These are phyloP conservation scores for Pichia ethanolica DNA, from an alignment of 805 yeast species.

Conservation along the genomic window DNA sequence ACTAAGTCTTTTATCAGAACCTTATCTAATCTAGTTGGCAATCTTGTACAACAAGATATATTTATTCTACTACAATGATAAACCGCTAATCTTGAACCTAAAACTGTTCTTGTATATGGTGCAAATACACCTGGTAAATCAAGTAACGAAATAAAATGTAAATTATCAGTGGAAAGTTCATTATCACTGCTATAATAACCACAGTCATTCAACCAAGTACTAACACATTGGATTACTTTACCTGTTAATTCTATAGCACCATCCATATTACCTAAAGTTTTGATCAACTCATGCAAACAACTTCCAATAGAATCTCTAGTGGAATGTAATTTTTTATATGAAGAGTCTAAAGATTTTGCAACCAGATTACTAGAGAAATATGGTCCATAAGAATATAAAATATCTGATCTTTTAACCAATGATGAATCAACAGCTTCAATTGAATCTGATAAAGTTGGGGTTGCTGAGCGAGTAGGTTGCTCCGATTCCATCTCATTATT, in stretches of 20 bases:
- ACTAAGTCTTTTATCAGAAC: slow-evolving; percentile 59
- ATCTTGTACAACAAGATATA: slow-evolving; percentile 64
- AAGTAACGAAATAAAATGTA: slow-evolving; percentile 42
- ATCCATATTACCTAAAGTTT: slow-evolving; percentile 40
- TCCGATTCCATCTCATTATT: slow-evolving; percentile 25
- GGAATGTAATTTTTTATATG: slow-evolving; percentile 50
- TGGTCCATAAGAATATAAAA: slow-evolving; percentile 25
- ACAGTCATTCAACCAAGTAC: slow-evolving; percentile 48
- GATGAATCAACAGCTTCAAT: slow-evolving; percentile 40
- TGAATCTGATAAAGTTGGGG: slow-evolving; percentile 29
- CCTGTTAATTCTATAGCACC: slow-evolving; percentile 61
- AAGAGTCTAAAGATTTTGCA: slow-evolving; percentile 28
- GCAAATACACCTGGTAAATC: slow-evolving; percentile 55
- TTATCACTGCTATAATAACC: slow-evolving; percentile 24
- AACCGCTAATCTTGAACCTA: slow-evolving; percentile 67
- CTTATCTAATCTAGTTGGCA: slow-evolving; percentile 60
- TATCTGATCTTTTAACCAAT: slow-evolving; percentile 21
- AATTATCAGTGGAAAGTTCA: slow-evolving; percentile 24
- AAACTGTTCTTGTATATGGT: slow-evolving; percentile 68
- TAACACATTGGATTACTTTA: slow-evolving; percentile 53
- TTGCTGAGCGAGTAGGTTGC: slow-evolving; percentile 22
- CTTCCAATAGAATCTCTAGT: slow-evolving; percentile 45
- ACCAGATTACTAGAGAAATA: slow-evolving; percentile 19
- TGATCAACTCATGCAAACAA: slow-evolving; percentile 51
- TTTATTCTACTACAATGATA: slow-evolving; percentile 70